phyloP scores from a whole-genome alignment of 345 rosid genomes.

The Salix suchowensis region DNA sequence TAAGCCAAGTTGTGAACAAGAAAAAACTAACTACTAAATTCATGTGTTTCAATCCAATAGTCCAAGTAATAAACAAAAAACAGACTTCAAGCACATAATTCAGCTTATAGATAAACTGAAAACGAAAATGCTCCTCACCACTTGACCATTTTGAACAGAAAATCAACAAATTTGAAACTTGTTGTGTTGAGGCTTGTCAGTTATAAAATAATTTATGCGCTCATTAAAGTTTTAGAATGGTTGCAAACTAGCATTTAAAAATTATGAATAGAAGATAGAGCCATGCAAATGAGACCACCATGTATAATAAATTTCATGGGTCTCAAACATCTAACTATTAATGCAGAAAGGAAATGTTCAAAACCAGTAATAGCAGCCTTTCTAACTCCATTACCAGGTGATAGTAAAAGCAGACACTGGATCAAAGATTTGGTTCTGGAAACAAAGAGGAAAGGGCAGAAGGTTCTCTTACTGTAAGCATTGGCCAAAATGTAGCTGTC shows the following conservation, averaged over 20 bases:
- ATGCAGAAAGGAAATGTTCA: neutral
- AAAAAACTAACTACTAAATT: neutral
- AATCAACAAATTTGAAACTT: neutral
- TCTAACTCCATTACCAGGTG: neutral
- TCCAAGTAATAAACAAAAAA: neutral
- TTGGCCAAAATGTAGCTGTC: slow-evolving; percentile 73
- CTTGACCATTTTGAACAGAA: neutral
- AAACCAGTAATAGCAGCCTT: neutral
- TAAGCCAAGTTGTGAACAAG: neutral
- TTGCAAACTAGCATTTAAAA: neutral
- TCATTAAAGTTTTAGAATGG: neutral
- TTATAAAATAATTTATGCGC: neutral
- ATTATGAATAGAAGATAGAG: neutral
- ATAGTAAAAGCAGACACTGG: neutral
- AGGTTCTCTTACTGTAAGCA: slow-evolving; percentile 68
- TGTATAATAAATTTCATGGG: neutral
- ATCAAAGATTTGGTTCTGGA: neutral
- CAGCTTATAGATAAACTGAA: neutral
- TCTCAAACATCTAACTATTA: neutral
- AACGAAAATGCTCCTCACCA: neutral
- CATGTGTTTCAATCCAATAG: neutral
- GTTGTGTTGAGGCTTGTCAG: neutral
- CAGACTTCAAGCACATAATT: slow-evolving; percentile 1
- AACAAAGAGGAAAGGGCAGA: neutral
- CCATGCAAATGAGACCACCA: neutral